Conservation (phyloP, 768 basidiomycete species). For the Collybiopsis luxurians region DNA sequence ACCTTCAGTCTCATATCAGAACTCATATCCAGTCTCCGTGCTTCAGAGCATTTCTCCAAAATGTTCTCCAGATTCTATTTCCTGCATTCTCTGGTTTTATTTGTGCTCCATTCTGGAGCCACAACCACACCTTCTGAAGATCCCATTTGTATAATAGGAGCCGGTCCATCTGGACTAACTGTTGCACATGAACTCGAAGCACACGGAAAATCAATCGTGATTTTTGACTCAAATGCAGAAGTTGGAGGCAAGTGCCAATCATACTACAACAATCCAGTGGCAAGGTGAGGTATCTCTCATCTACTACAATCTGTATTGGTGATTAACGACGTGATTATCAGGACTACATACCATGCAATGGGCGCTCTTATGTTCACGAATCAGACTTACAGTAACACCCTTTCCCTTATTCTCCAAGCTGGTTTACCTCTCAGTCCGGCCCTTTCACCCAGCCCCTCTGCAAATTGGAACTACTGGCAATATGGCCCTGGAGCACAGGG, state of each 20-base stretch:
- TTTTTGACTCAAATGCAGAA: background rate
- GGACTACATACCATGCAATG: slow-evolving; percentile 4
- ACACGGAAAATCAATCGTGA: background rate
- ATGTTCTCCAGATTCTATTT: no score
- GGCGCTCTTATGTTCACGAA: slow-evolving; percentile 8
- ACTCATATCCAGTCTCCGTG: no score
- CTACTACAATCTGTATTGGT: background rate
- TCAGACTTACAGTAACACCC: slow-evolving; percentile 1
- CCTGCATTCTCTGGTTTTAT: slow-evolving; percentile 27
- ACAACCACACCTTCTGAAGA: slow-evolving; percentile 28
- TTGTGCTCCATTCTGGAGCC: slow-evolving; percentile 26
- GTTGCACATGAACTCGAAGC: slow-evolving; percentile 4
- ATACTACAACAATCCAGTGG: slow-evolving; percentile 2
- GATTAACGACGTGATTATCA: background rate
- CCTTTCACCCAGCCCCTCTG: background rate
- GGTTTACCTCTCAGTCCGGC: background rate
- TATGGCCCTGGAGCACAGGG: background rate
- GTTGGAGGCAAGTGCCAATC: slow-evolving; percentile 9
- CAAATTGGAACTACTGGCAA: slow-evolving; percentile 3
- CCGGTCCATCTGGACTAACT: slow-evolving; percentile 4
- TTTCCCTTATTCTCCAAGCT: slow-evolving; percentile 2
- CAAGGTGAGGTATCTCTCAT: background rate
- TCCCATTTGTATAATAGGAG: slow-evolving; percentile 14
- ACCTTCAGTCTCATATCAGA: no score
- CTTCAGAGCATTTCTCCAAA: no score